Conservation (phyloP, 2,329 filamentous ascomycete genomes). For the Claviceps sp. region DNA sequence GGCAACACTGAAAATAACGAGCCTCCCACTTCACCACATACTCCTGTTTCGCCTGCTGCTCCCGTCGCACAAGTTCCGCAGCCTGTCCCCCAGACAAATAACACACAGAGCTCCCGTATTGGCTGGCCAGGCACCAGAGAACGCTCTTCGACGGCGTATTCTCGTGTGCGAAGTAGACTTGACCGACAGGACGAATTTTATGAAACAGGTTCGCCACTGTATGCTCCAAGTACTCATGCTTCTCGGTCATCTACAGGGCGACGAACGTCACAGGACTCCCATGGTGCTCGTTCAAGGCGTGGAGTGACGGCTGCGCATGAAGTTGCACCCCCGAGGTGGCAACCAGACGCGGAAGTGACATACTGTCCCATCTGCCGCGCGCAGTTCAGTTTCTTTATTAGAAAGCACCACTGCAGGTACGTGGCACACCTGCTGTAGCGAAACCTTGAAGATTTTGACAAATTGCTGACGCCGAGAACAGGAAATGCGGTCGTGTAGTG, state of each 20-base stretch:
- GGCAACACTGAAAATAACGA: not conserved
- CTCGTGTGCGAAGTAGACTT: not conserved
- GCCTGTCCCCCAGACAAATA: not conserved
- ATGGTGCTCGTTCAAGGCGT: not conserved
- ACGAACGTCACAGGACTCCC: not conserved
- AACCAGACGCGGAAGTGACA: constrained; percentile 71
- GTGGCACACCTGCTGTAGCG: not conserved
- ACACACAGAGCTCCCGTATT: not conserved
- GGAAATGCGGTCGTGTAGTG: constrained; percentile 87
- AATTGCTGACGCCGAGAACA: constrained; percentile 18
- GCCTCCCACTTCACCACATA: not conserved
- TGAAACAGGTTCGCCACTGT: not conserved
- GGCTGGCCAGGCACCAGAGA: not conserved
- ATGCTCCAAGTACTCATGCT: not conserved
- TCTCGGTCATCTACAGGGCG: not conserved
- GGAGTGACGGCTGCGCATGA: constrained; percentile 16
- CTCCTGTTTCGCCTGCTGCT: not conserved
- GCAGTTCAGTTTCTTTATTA: constrained; percentile 70
- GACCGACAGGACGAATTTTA: not conserved
- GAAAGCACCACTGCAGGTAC: constrained; percentile 86
- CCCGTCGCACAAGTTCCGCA: not conserved
- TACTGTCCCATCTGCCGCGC: constrained; percentile 73
- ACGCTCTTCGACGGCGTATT: not conserved
- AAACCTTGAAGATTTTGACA: not conserved
- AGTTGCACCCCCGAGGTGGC: constrained; percentile 63